phyloP scores from a whole-genome alignment of 2,329 filamentous ascomycete species.

The Aaosphaeria pasadenensis region DNA sequence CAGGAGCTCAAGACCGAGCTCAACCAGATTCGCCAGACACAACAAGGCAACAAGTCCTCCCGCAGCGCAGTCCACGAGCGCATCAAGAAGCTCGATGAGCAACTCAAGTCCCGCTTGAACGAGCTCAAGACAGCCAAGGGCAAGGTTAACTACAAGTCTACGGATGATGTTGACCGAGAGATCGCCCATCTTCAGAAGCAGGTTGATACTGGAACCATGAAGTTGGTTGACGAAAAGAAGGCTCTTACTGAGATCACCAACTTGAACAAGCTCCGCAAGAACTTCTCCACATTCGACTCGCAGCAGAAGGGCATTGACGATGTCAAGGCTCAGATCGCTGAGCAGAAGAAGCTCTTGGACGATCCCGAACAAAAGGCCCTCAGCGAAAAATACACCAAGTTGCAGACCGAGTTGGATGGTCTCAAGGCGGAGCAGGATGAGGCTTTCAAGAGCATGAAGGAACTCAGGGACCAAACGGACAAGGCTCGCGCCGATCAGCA shows the following conservation, averaged over 20 bases:
- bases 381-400: conserved; percentile 78
- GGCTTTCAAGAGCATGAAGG: conserved; percentile 82
- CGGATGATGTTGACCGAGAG: conserved; percentile 82
- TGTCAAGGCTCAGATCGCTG: conserved; percentile 80
- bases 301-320: conserved; percentile 87
- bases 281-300: conserved; percentile 80
- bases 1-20: conserved; percentile 81
- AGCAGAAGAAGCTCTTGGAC: conserved; percentile 83
- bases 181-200: conserved; percentile 78
- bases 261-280: conserved; percentile 86
- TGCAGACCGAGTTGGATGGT: conserved; percentile 82
- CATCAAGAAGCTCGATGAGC: conserved; percentile 87
- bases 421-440: conserved; percentile 93
- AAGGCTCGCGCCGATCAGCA: conserved; percentile 83
- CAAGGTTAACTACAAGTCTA: conserved; percentile 80
- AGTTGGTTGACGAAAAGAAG: conserved; percentile 97
- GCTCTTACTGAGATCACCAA: conserved; percentile 76
- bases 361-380: conserved; percentile 88
- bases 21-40: conserved; percentile 80
- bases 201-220: conserved; percentile 87
- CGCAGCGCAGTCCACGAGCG: conserved; percentile 78
- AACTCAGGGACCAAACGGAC: conserved; percentile 79
- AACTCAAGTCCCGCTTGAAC: conserved; percentile 76
- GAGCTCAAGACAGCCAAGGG: conserved; percentile 84
- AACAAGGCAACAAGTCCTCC: conserved; percentile 81